A percentile compares a stretch with the other conserved stretches of the same genome.
Evolutionary conservation across 441 rosid genomes (phyloP).

Genomic region (Euphorbia schlechtendalii): DNA sequence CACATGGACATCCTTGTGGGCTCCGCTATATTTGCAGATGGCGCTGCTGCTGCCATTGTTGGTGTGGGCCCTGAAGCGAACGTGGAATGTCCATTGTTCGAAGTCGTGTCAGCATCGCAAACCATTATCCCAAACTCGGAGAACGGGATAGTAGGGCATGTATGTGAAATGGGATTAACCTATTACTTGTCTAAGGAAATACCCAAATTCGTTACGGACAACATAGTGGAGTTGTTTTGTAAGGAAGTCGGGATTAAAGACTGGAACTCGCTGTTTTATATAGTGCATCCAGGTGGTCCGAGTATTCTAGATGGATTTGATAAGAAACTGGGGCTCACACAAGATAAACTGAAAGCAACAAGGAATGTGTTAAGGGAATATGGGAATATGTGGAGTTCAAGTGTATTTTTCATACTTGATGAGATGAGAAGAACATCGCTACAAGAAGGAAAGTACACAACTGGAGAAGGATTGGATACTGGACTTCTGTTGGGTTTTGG

Average conservation of each 20-base stretch:
- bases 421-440: conserved; percentile 39
- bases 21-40: background rate
- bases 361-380: conserved; percentile 21
- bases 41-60: conserved; percentile 7
- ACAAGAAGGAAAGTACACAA: conserved; percentile 35
- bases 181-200: background rate
- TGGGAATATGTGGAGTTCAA: conserved; percentile 54
- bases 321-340: conserved; percentile 31
- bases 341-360: conserved; percentile 33
- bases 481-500: conserved; percentile 46
- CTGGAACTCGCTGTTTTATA: conserved; percentile 54
- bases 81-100: conserved; percentile 5
- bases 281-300: conserved; percentile 49
- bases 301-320: conserved; percentile 48
- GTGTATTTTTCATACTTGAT: conserved; percentile 43
- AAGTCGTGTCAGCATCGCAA: background rate
- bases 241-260: conserved; percentile 44
- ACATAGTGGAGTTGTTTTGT: no score
- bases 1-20: background rate
- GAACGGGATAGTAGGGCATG: background rate
- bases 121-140: conserved; percentile 4
- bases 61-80: background rate
- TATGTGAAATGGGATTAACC: conserved; percentile 4
- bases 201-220: no score
- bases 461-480: conserved; percentile 44